A percentile compares a stretch with the other conserved stretches of the same genome.
phyloP scores from a whole-genome alignment of 306 rosid genomes.

The Vigna unguiculata region DNA sequence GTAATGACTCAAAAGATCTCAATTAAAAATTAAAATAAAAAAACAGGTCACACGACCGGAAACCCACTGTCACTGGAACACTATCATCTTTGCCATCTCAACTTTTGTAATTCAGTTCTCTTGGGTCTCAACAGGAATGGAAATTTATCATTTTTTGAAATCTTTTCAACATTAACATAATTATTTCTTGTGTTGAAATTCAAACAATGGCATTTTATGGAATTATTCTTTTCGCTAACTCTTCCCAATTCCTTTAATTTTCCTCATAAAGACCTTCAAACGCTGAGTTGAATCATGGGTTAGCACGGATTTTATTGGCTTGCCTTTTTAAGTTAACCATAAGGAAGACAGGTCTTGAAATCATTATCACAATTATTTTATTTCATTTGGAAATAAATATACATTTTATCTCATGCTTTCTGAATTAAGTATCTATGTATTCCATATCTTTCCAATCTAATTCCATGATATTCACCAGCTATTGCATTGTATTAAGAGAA shows the following conservation, averaged over 20 bases:
- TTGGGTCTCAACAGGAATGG: too few species aligned
- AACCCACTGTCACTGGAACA: too few species aligned
- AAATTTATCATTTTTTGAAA: too few species aligned
- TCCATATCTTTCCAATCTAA: slow-evolving; percentile 13
- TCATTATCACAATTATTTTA: not conserved
- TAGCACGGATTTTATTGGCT: not conserved
- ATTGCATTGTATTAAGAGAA: not conserved
- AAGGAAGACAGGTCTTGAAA: not conserved
- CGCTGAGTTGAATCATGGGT: not conserved
- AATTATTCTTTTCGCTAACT: not conserved
- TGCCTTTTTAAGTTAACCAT: not conserved
- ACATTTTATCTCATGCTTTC: not conserved
- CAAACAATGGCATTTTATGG: not conserved
- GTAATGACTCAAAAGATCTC: too few species aligned
- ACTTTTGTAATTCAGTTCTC: too few species aligned
- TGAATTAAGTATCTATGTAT: not conserved
- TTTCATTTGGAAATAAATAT: not conserved
- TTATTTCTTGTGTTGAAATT: not conserved
- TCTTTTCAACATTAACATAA: too few species aligned
- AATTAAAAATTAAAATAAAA: too few species aligned
- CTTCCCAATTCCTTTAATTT: not conserved
- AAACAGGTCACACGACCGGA: too few species aligned
- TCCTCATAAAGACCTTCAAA: not conserved
- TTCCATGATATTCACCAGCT: not conserved
- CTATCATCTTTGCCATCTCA: too few species aligned